phyloP scores from a whole-genome alignment of 2,329 filamentous ascomycete genomes.

The Escovopsis sp. region DNA sequence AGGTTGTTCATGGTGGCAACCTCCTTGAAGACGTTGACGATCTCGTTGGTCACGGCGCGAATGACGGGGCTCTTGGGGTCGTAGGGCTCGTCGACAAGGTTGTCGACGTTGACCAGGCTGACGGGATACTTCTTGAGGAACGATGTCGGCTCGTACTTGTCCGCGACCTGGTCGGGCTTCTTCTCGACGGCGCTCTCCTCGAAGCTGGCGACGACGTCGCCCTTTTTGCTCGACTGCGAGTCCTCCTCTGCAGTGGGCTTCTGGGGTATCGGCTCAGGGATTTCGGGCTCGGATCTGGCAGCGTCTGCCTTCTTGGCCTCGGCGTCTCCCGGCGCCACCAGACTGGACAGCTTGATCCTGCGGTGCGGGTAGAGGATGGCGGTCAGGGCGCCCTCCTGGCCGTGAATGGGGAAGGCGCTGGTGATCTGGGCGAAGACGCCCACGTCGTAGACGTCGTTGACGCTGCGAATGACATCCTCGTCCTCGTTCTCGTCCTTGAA shows the following conservation, averaged over 20 bases:
- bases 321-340: constrained; percentile 52
- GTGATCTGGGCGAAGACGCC: constrained; percentile 97
- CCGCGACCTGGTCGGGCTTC: constrained; percentile 32
- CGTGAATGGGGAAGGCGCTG: constrained; percentile 81
- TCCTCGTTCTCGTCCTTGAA: constrained; percentile 94
- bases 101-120: constrained; percentile 90
- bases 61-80: constrained; percentile 84
- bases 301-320: constrained; percentile 36
- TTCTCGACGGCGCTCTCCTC: constrained; percentile 62
- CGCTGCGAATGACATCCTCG: constrained; percentile 79
- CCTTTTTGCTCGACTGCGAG: constrained; percentile 51
- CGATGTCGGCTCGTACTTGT: constrained; percentile 70
- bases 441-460: constrained; percentile 85
- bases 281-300: constrained; percentile 30
- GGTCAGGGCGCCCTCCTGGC: constrained; percentile 72
- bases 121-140: constrained; percentile 87
- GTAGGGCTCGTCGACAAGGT: constrained; percentile 73
- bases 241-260: constrained; percentile 37
- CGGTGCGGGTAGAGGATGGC: constrained; percentile 93
- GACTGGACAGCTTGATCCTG: constrained; percentile 73
- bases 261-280: constrained; percentile 43
- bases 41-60: constrained; percentile 86
- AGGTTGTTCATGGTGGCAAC: constrained; percentile 86
- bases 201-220: constrained; percentile 92
- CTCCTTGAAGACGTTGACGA: constrained; percentile 97